phyloP scores from a whole-genome alignment of 1,284 basidiomycete genomes.

The Fomitiporia mediterranea region DNA sequence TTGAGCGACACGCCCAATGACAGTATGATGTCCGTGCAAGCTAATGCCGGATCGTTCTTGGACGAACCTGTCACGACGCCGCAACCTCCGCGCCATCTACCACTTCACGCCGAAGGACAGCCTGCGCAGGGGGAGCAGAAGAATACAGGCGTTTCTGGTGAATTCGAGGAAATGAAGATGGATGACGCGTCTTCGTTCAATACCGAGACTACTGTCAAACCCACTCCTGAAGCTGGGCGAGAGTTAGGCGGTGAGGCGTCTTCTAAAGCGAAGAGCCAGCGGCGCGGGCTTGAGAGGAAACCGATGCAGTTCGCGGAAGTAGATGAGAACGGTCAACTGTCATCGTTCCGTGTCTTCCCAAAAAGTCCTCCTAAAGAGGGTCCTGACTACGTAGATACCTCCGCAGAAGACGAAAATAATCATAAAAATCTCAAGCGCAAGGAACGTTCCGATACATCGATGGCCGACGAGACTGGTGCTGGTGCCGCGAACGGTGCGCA shows the following conservation, averaged over 20 bases:
- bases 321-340: conserved; percentile 2
- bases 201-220: neutral
- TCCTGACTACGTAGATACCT: neutral
- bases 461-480: neutral
- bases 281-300: conserved; percentile 6
- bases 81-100: neutral
- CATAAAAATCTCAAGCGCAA: conserved; percentile 3
- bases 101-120: neutral
- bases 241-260: neutral
- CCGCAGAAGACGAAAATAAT: neutral
- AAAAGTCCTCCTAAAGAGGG: neutral
- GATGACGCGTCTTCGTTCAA: neutral
- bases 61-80: neutral
- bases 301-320: conserved; percentile 11
- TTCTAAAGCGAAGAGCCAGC: neutral
- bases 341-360: conserved; percentile 7
- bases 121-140: neutral
- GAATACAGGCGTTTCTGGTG: conserved; percentile 2
- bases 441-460: neutral
- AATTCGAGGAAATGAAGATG: conserved; percentile 16
- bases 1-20: neutral
- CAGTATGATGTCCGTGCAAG: neutral
- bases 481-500: neutral
- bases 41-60: conserved; percentile 7
- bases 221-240: neutral